Base-by-base conservation (phyloP, 306 rosid genomes). In the Trifolium dubium region DNA sequence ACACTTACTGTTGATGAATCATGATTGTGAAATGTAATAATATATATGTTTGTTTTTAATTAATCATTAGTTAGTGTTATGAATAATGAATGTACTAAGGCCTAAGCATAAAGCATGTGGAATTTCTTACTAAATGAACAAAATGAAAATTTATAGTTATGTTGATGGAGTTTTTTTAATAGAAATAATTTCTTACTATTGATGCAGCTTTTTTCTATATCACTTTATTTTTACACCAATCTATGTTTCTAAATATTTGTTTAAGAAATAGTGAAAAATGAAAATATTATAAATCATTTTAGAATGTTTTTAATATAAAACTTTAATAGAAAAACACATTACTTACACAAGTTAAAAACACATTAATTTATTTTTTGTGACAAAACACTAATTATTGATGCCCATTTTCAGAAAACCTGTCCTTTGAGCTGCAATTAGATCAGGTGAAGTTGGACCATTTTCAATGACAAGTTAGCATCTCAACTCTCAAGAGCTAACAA, bases 331-430 rank as follows among this genome's bases (percentile, higher is more conserved):
- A 23, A 23, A 23, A 23, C 23, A 23, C 23, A 23, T 23, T 23
- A 23, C n/a, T 60, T 49, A 18, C 66, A 39, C 60, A 41, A 37
- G 1, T 58, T 53, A 71, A 63, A 30, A 37, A 64, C 40, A 13
- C 12, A 47, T 23, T 49, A 18, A 37, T 17, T 56, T 44, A 7
- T 56, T 31, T 15, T 71, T 28, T 5, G 29, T 63, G 19, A 34
- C 15, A 32, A 35, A 71, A 60, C 47, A 63, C 49, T 55, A 41
- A 65, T 41, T 71, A 37, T 64, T 32, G 23, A 29, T 39, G 71
- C 43, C 73, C 35, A 46, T 19, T 67, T 67, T 70, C 58, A 64
- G 49, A n/a, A 75, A 31, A 63, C 72, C 37, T 67, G 19, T 67
- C 39, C 29, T 63, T 51, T 35, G 5, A 34, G 10, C 51, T 43